These are phyloP conservation scores for Singerocomus inundabilis DNA, from an alignment of 1,284 basidiomycete genomes.

Conservation along the genomic window DNA sequence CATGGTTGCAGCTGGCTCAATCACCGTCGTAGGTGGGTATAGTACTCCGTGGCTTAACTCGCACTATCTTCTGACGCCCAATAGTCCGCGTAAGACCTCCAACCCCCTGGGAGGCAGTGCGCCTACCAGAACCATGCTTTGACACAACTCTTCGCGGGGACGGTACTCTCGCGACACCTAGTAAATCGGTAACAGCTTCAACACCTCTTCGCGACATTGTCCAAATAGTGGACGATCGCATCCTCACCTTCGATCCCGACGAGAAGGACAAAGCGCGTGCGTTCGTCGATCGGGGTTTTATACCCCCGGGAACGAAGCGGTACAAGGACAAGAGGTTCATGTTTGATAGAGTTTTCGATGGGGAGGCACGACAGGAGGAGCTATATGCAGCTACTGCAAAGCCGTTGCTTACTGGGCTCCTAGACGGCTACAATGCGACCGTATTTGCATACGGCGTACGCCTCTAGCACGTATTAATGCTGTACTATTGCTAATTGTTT, in stretches of 20 bases:
- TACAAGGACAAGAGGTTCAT: constrained; percentile 95
- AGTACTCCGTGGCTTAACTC: not conserved
- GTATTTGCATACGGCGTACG: constrained; percentile 96
- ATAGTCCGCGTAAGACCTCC: constrained; percentile 91
- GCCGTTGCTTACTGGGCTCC: constrained; percentile 76
- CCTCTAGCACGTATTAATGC: constrained; percentile 18
- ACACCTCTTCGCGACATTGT: constrained; percentile 70
- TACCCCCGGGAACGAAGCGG: constrained; percentile 81
- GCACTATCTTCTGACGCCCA: constrained; percentile 10
- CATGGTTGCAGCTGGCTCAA: constrained; percentile 84
- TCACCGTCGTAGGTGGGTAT: constrained; percentile 75
- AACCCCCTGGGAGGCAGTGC: constrained; percentile 76
- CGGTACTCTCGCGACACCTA: constrained; percentile 72
- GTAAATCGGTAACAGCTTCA: constrained; percentile 47
- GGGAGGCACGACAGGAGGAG: constrained; percentile 76
- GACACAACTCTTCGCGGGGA: constrained; percentile 76
- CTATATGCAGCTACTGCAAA: constrained; percentile 85
- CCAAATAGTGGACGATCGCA: constrained; percentile 80
- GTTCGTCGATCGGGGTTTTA: constrained; percentile 76
- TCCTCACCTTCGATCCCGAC: constrained; percentile 93
- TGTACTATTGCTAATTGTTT: constrained; percentile 18
- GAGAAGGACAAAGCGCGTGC: constrained; percentile 76
- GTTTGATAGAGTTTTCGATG: constrained; percentile 89
- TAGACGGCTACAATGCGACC: constrained; percentile 96
- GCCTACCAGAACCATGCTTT: constrained; percentile 70